Evolutionary conservation across 2,329 filamentous ascomycete species (phyloP).

Genomic region (Huntiella decipiens): DNA sequence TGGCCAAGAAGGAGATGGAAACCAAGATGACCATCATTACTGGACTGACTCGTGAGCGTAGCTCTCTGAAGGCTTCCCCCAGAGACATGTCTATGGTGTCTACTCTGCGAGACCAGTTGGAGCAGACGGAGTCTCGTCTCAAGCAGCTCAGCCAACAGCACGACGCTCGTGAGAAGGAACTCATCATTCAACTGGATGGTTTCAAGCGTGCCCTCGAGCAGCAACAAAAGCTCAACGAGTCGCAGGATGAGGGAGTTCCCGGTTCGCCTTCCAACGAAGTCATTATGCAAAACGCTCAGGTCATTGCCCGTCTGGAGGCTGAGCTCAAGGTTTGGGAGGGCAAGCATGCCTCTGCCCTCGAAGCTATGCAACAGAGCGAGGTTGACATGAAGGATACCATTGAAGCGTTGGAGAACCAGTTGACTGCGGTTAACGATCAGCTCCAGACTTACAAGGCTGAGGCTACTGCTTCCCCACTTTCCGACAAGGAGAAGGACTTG

Average conservation of each 20-base stretch:
- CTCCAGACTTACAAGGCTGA: constrained; percentile 25
- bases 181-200: constrained; percentile 50
- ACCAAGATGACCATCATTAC: constrained; percentile 91
- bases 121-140: constrained; percentile 70
- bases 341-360: constrained; percentile 54
- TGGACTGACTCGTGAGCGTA: constrained; percentile 78
- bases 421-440: constrained; percentile 34
- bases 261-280: constrained; percentile 5
- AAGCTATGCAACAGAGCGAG: constrained; percentile 55
- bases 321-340: constrained; percentile 58
- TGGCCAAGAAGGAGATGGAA: constrained; percentile 89
- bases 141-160: constrained; percentile 54
- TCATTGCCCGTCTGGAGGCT: constrained; percentile 43
- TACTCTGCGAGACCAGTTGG: constrained; percentile 69
- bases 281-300: constrained; percentile 7
- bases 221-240: constrained; percentile 4
- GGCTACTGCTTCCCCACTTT: constrained; percentile 23
- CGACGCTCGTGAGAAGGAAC: constrained; percentile 52
- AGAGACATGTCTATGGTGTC: constrained; percentile 86
- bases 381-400: constrained; percentile 54
- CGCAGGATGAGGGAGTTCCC: neutral
- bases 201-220: constrained; percentile 10
- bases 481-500: constrained; percentile 37
- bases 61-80: constrained; percentile 65
- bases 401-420: constrained; percentile 46